Base-by-base conservation (phyloP, 1,139 yeast genomes). In the Nadsonia commutata region DNA sequence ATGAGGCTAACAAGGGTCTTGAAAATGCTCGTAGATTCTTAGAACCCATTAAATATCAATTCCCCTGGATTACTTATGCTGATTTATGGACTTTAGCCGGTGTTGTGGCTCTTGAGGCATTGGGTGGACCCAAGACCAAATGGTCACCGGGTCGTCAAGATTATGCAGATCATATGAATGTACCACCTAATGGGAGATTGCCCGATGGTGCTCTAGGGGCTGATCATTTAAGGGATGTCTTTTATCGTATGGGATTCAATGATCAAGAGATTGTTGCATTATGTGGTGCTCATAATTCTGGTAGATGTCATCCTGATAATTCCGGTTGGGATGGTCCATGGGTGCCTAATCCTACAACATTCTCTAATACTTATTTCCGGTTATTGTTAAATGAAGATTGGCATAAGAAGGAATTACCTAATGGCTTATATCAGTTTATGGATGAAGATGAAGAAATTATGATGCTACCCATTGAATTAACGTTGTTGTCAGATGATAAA, bases 281-380 rank as follows among this genome's bases (percentile, higher is more conserved):
- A 37, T 60, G 74, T 31, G 85, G 85, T 11, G 80, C 80, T 2
- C 84, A 78, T 58, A 71, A 75, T 31, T 57, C 78, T 20, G 85
- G 85, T 17, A 65, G 83, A 38, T 74, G 82, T 51, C 84, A 78
- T 54, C 67, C 70, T 43, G 62, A 69, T 49, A 51, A 65, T 56
- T 60, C 67, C 20, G 96, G 95, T 2, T 88, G 67, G 60, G 93
- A 81, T 49, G 96, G 96, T 42, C 95, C 95, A 42, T 88, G 97
- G 97, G 93, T 90, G 45, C 90, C 88, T 46, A 78, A 86, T 37
- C 83, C 85, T 54, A 86, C 86, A 52, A 67, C 74, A 63, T 83
- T 88, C 63, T 52, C 59, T 46, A 67, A 67, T 56, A 66, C 69
- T 13, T 67, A 63, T 64, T 88, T 64, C 67, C 77, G 74, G 49